Evolutionary conservation across 2,329 filamentous ascomycete genomes (phyloP), one percentile per base, ranked within the genome.

Genomic region (Trichoderma semiorbis): DNA sequence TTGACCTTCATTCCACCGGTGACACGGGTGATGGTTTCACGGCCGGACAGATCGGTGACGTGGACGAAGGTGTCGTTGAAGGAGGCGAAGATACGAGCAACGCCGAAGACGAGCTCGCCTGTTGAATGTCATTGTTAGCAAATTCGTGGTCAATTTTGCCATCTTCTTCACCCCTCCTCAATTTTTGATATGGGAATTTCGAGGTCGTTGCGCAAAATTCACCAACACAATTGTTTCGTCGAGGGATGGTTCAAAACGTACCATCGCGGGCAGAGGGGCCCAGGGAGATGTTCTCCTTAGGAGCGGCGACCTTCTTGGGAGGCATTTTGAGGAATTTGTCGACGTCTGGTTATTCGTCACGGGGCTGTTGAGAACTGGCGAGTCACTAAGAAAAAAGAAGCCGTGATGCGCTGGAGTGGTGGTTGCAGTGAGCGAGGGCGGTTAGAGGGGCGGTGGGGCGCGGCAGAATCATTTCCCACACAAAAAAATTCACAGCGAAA

Each of bases 1-100:
- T 99, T 99, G 91, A 99, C 96, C 91, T 99, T 99, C 96, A 99
- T 99, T 84, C 97, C 97, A 89, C 97, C 96, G 81, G 97, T 99
- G 80, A 99, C 95, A 93, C 96, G 95, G 91, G 91, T 93, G 89
- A 99, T 98, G 88, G 97, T 99, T 93, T 99, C 96, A 87, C 96
- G 96, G 88, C 96, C 96, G 88, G 93, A 97, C 85, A 99, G 94
- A 97, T 98, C 96, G 89, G 96, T 99, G 84, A 99, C 94, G 89
- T 99, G 96, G 84, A 99, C 96, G 88, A 94, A 94, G 84, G 92
- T 94, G 82, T 94, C 92, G 87, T 94, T 94, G 90, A 94, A 94
- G 77, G 93, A 97, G 81, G 95, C 95, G 86, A 98, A 83, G 89
- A 98, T 98, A 85, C 95, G 93, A 84, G 95, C 95, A 87, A 97